phyloP scores from a whole-genome alignment of 2,329 filamentous ascomycete genomes.

The Sporothrix mexicana region DNA sequence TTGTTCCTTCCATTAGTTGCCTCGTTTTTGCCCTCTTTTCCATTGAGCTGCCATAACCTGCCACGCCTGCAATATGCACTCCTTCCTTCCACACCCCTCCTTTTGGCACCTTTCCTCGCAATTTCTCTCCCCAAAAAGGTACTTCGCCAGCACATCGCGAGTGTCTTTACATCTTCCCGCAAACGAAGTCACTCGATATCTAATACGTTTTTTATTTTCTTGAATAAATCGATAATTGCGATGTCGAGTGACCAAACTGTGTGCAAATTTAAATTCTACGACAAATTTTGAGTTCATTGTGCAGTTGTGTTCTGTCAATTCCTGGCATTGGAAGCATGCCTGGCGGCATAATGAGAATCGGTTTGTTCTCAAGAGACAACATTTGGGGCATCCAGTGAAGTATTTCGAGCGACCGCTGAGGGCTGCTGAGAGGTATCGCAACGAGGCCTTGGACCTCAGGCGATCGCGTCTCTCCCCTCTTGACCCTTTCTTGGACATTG shows the following conservation, averaged over 20 bases:
- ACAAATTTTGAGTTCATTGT: background rate
- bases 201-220: background rate
- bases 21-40: background rate
- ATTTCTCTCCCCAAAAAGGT: background rate
- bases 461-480: slow-evolving; percentile 4
- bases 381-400: slow-evolving; percentile 30
- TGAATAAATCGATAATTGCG: background rate
- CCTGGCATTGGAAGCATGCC: background rate
- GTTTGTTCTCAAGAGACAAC: slow-evolving; percentile 33
- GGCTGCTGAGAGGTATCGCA: slow-evolving; percentile 16
- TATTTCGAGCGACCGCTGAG: slow-evolving; percentile 13
- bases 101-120: background rate
- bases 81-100: background rate
- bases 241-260: too few species aligned
- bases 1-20: background rate
- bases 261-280: slow-evolving; percentile 8
- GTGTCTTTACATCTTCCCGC: background rate
- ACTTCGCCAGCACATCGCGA: slow-evolving; percentile 2
- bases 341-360: slow-evolving; percentile 10
- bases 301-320: slow-evolving; percentile 27
- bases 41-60: background rate
- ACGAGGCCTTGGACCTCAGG: slow-evolving; percentile 12
- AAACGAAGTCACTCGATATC: slow-evolving; percentile 10
- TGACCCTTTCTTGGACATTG: slow-evolving; percentile 11
- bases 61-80: background rate